These are phyloP conservation scores for Inosperma sp. DNA, from an alignment of 768 basidiomycete genomes.

Conservation along the genomic window DNA sequence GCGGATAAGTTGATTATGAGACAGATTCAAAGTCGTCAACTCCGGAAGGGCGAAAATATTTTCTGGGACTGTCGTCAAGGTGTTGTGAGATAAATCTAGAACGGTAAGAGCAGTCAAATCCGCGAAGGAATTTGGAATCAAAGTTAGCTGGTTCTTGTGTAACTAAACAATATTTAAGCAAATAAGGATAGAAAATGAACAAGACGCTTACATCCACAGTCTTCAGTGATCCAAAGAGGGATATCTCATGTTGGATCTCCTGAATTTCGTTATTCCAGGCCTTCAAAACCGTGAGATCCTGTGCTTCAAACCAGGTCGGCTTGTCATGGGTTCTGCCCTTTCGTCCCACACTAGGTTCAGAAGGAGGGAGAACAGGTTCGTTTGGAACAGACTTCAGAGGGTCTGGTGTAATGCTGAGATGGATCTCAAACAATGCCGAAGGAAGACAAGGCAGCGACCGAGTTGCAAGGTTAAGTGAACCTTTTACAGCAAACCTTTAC, in stretches of 20 bases:
- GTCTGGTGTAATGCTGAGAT: conserved; percentile 70
- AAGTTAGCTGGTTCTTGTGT: conserved; percentile 64
- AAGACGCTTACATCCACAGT: conserved; percentile 60
- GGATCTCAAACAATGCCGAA: conserved; percentile 73
- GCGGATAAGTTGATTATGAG: conserved; percentile 59
- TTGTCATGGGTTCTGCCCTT: conserved; percentile 40
- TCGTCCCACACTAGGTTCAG: conserved; percentile 31
- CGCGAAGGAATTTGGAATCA: conserved; percentile 60
- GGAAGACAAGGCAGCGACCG: conserved; percentile 71
- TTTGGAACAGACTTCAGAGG: conserved; percentile 59
- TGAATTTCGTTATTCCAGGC: conserved; percentile 77
- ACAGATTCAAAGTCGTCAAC: conserved; percentile 61
- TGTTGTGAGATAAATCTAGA: conserved; percentile 74
- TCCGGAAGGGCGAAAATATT: conserved; percentile 66
- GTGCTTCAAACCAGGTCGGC: conserved; percentile 78
- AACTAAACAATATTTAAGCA: conserved; percentile 40
- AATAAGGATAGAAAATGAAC: not conserved
- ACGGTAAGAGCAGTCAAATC: conserved; percentile 63
- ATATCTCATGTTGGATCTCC: conserved; percentile 78
- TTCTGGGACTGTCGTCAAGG: conserved; percentile 54
- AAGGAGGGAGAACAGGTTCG: conserved; percentile 49
- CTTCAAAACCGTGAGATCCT: conserved; percentile 71
- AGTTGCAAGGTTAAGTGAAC: conserved; percentile 69
- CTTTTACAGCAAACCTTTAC: conserved; percentile 46
- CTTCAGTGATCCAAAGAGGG: conserved; percentile 79